phyloP scores from a whole-genome alignment of 2,329 filamentous ascomycete species.

The Hypoxylon rubiginosum region DNA sequence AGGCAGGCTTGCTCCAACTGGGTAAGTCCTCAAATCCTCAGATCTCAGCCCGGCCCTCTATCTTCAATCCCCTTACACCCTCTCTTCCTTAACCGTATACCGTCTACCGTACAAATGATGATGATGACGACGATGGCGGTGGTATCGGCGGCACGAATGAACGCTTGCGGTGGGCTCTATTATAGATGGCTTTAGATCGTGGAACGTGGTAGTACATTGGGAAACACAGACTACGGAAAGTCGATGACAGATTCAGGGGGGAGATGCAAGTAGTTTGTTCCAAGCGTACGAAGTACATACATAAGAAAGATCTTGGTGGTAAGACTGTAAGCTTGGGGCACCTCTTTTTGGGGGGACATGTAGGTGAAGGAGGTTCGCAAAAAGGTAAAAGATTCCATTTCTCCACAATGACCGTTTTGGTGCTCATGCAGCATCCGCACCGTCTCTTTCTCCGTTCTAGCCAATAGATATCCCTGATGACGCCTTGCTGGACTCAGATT shows the following conservation, averaged over 20 bases:
- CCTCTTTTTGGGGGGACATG: constrained; percentile 30
- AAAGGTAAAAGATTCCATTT: constrained; percentile 35
- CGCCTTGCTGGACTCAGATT: constrained; percentile 21
- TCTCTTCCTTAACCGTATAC: constrained; percentile 15
- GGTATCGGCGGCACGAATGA: constrained; percentile 24
- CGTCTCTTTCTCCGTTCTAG: constrained; percentile 43
- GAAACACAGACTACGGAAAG: constrained; percentile 29
- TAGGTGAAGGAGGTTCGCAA: constrained; percentile 34
- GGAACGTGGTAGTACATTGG: constrained; percentile 47
- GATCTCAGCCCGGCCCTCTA: background rate
- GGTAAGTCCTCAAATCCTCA: constrained; percentile 20
- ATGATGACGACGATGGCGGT: constrained; percentile 21
- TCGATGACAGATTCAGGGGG: constrained; percentile 33
- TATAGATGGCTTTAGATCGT: constrained; percentile 37
- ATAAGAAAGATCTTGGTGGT: constrained; percentile 31
- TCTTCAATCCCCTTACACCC: constrained; percentile 27
- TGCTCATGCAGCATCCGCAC: constrained; percentile 38
- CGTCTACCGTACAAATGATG: constrained; percentile 21
- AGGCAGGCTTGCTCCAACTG: constrained; percentile 8
- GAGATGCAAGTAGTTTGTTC: constrained; percentile 31
- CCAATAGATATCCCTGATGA: constrained; percentile 36
- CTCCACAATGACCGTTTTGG: constrained; percentile 42
- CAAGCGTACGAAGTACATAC: constrained; percentile 26
- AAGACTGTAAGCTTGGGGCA: constrained; percentile 25
- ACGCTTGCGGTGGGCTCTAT: constrained; percentile 33